Evolutionary conservation across 805 yeast species (phyloP), one percentile per base, ranked within the genome.

Genomic region (Hyphopichia homilentoma): DNA sequence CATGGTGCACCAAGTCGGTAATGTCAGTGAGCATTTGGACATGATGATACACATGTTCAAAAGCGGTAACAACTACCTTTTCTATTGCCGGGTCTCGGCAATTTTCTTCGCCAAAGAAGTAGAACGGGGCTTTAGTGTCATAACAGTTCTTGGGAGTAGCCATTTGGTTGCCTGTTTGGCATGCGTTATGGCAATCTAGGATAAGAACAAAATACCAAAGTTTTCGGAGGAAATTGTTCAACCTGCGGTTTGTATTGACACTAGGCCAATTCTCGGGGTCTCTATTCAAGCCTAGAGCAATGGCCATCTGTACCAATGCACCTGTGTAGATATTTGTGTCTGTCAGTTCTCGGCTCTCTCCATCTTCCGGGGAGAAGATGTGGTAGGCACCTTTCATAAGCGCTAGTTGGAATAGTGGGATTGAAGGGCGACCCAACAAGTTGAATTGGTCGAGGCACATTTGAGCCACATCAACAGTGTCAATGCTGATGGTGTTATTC

Each of bases 221-320:
- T 27, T 59, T 59, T 23, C 65, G 34, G 35, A 51, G 39, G 21
- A 59, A 40, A 29, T 51, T 40, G 42, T 43, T 30, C 7, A 28
- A 13, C 15, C 33, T 36, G 14, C 39, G 45, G 27, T 46, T 50
- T 21, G 29, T 28, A 24, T 20, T 20, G 11, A 7, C 35, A 43
- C 25, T 33, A 40, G 53, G 15, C 42, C 73, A 75, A 30, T 63
- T 62, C 32, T 66, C 70, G 1, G 88, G 87, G 41, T 81, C 88
- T 43, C 87, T 65, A 48, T 81, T 80, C 16, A 81, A 48, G 0
- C 88, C 89, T 41, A 81, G 67, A 23, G 81, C 68, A 33, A 75
- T 66, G 0, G 81, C 84, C 82, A 81, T 77, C 45, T 79, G 85
- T 11, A 79, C 56, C 19, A 79, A 60, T 55, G 77, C 67, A 1